Evolutionary conservation across 2,329 filamentous ascomycete genomes (phyloP).

Genomic region (Coniochaeta sp.): DNA sequence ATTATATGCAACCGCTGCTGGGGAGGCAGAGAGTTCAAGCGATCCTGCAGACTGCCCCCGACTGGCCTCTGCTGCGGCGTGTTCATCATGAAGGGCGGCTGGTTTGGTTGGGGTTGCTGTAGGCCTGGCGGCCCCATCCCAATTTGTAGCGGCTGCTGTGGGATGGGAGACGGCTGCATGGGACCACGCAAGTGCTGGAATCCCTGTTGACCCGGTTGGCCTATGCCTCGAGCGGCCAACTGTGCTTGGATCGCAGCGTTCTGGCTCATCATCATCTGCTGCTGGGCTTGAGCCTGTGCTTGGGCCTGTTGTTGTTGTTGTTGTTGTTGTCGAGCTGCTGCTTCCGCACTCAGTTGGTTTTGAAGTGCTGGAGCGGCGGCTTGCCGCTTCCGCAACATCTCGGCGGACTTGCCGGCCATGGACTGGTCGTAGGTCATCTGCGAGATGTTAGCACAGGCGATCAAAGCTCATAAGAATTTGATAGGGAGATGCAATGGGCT

Average conservation of each 20-base stretch:
- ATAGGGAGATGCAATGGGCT: constrained; percentile 9
- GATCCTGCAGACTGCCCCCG: constrained; percentile 18
- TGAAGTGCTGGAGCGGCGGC: constrained; percentile 40
- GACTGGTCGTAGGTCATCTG: constrained; percentile 43
- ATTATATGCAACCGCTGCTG: constrained; percentile 21
- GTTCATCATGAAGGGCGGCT: constrained; percentile 28
- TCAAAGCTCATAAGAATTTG: not conserved
- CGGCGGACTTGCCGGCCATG: constrained; percentile 36
- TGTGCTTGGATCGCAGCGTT: constrained; percentile 30
- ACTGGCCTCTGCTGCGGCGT: constrained; percentile 20
- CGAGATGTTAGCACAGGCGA: constrained; percentile 12
- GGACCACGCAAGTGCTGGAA: constrained; percentile 53
- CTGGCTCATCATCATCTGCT: constrained; percentile 44
- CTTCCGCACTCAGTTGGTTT: constrained; percentile 33
- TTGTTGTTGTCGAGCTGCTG: constrained; percentile 17
- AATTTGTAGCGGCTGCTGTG: constrained; percentile 32
- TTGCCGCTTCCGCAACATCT: constrained; percentile 43
- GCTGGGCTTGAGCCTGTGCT: constrained; percentile 15
- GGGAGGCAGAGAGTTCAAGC: constrained; percentile 18
- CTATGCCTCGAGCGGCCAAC: constrained; percentile 40
- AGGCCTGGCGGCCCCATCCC: constrained; percentile 31
- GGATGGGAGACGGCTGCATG: constrained; percentile 47
- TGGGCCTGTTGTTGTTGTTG: constrained; percentile 6
- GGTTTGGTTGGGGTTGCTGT: constrained; percentile 33
- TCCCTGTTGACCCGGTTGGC: constrained; percentile 40